A percentile compares a stretch with the other conserved stretches of the same genome.
phyloP scores from a whole-genome alignment of 2,329 filamentous ascomycete genomes.

The Penicillium polonicum region DNA sequence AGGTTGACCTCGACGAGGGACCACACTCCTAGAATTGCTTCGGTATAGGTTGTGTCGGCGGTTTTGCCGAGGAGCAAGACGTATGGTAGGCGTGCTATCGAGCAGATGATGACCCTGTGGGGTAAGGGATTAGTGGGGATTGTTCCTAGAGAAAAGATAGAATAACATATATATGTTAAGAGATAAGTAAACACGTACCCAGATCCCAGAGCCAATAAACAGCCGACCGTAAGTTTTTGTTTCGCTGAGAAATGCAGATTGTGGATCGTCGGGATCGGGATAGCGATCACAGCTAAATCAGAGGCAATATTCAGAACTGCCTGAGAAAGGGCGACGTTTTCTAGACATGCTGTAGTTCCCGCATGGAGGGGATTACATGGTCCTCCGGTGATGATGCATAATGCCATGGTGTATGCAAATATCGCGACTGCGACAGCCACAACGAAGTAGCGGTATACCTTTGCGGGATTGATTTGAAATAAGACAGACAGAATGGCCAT shows the following conservation, averaged over 20 bases:
- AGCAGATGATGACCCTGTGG: background rate
- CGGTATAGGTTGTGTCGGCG: background rate
- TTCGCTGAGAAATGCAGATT: background rate
- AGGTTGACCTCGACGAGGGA: conserved; percentile 21
- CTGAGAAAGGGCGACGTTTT: background rate
- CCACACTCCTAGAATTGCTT: conserved; percentile 10
- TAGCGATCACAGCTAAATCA: background rate
- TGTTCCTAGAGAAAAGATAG: background rate
- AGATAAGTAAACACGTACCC: too few species aligned
- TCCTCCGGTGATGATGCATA: background rate
- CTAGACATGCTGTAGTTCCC: background rate
- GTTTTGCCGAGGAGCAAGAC: background rate
- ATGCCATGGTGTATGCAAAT: background rate
- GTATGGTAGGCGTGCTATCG: conserved; percentile 1
- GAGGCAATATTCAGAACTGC: conserved; percentile 1
- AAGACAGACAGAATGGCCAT: conserved; percentile 1
- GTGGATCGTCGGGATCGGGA: background rate
- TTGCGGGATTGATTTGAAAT: background rate
- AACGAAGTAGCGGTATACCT: background rate
- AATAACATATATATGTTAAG: too few species aligned
- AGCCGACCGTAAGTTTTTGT: background rate
- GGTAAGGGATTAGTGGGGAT: background rate
- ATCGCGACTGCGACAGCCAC: background rate
- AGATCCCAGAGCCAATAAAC: background rate
- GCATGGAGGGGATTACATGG: background rate